A percentile compares a stretch with the other conserved stretches of the same genome.
Conservation (phyloP, 176 grass and related monocot genomes). For the Alopecurus myosuroides region DNA sequence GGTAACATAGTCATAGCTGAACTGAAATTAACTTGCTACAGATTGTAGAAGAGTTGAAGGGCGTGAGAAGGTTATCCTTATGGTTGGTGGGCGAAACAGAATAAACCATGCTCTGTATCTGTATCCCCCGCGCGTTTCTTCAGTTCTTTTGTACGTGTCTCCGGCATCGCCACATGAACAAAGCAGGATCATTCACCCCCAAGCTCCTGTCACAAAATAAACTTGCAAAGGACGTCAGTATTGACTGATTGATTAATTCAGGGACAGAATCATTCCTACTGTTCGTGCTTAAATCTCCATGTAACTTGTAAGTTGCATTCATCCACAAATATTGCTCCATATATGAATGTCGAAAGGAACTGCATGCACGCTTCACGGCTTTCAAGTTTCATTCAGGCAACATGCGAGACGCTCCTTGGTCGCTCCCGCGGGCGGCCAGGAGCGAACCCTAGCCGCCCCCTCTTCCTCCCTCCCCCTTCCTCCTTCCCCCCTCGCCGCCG, state of each 20-base stretch:
- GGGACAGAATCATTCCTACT: background rate
- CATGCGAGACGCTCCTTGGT: no score
- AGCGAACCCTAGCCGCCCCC: no score
- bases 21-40: no score
- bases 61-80: background rate
- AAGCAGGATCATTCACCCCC: background rate
- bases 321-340: background rate
- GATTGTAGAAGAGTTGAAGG: no score
- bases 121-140: slow-evolving; percentile 3
- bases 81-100: background rate
- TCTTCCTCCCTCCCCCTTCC: no score
- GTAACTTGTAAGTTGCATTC: background rate
- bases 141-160: background rate
- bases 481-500: no score
- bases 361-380: background rate
- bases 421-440: no score
- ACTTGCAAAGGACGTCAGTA: background rate
- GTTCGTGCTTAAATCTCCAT: background rate
- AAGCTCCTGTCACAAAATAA: background rate
- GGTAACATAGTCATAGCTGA: no score
- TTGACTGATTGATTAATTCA: background rate
- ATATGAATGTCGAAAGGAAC: background rate
- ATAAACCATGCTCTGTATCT: background rate
- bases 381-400: no score
- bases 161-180: slow-evolving; percentile 11